Evolutionary conservation across 805 yeast species (phyloP), one percentile per base, ranked within the genome.

Genomic region (Scheffersomyces coipomensis): DNA sequence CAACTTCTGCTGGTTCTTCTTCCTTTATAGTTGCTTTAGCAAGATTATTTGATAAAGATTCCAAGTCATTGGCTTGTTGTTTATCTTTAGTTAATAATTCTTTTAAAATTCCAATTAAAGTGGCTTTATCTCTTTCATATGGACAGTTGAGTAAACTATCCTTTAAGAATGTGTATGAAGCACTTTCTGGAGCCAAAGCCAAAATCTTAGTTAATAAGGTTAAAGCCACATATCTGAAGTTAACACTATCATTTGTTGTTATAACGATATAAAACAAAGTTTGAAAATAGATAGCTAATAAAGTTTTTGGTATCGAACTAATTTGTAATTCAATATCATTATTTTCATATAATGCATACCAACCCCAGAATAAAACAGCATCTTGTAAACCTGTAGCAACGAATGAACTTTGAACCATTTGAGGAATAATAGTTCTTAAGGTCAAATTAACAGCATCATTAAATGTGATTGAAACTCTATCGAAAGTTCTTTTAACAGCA

Each of bases 141-240:
- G 93, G 90, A 52, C 91, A 85, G 37, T 75, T 68, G 21, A 68
- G 64, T 36, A 91, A 66, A 0, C 88, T 72, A 52, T 87, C 88
- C 18, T 70, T 53, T 12, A 88, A 64, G 53, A 85, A 86, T 2
- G 66, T 64, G 59, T 79, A 87, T 0, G 85, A 62, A 10, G 71
- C 60, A 1, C 66, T 65, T 43, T 85, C 87, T 0, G 81, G 76
- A 23, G 81, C 59, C 16, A 75, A 55, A 7, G 84, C 74, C 48
- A 91, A 62, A 2, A 87, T 52, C 48, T 81, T 80, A 1, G 85
- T 79, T 25, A 88, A 60, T 31, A 87, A 64, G 0, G 90, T 81
- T 50, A 80, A 76, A 9, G 73, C 66, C 22, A 78, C 65, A 34
- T 57, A 53, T 27, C 68, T 58, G 25, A 73, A 66, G 39, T 65